A percentile compares a stretch with the other conserved stretches of the same genome.
Conservation (phyloP, 75 land plant genomes). For the Pinus taeda region DNA sequence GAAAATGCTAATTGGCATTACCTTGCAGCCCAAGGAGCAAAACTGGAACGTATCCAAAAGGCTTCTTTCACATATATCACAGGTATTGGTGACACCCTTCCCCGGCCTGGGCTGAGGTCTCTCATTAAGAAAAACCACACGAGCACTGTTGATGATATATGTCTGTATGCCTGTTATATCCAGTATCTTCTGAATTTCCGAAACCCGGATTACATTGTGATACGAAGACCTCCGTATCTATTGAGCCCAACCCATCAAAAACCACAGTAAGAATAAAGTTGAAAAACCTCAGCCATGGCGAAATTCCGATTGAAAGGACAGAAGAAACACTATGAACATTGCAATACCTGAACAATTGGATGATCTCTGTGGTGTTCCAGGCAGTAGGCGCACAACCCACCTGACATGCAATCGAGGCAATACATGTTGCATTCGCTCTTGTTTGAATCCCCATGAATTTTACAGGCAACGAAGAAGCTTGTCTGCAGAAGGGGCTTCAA, state of each 20-base stretch:
- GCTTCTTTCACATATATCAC: conserved; percentile 60
- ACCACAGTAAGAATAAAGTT: too few relatives aligned
- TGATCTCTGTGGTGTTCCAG: conserved; percentile 56
- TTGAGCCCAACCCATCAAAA: background rate
- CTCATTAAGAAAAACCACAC: conserved; percentile 69
- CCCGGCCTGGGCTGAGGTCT: conserved; percentile 70
- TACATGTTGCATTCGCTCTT: conserved; percentile 72
- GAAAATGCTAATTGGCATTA: background rate
- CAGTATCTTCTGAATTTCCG: conserved; percentile 60
- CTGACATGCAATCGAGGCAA: conserved; percentile 66
- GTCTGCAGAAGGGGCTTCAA: conserved; percentile 49
- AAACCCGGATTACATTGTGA: conserved; percentile 70
- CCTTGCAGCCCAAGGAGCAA: conserved; percentile 83
- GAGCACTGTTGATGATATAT: conserved; percentile 77
- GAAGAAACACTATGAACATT: too few relatives aligned
- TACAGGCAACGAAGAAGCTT: conserved; percentile 51
- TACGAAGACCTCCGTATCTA: conserved; percentile 80
- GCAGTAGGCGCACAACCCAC: conserved; percentile 62
- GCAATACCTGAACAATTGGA: conserved; percentile 55
- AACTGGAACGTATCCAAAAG: conserved; percentile 66
- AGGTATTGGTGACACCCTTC: conserved; percentile 72
- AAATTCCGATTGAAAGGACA: too few relatives aligned
- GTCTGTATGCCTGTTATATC: conserved; percentile 65
- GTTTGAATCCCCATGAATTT: conserved; percentile 39
- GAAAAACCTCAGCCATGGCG: conserved; percentile 2